phyloP scores from a whole-genome alignment of 2,329 filamentous ascomycete genomes.

The Aureobasidium sp. region DNA sequence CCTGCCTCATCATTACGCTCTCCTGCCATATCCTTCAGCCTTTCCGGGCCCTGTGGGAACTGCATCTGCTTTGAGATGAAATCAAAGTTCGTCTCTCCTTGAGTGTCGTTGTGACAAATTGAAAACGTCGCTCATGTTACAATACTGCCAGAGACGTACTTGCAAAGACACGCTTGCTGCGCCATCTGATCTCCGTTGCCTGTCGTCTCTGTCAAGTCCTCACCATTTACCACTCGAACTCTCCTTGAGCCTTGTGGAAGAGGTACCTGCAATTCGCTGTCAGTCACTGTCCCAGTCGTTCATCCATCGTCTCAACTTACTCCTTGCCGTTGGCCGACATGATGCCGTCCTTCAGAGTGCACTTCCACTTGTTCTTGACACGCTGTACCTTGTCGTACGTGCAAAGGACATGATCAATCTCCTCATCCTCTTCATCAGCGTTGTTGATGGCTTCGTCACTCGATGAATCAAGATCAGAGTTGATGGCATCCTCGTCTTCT shows the following conservation, averaged over 20 bases:
- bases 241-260: constrained; percentile 94
- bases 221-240: constrained; percentile 80
- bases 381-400: constrained; percentile 99
- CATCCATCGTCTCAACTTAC: constrained; percentile 34
- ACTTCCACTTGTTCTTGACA: constrained; percentile 98
- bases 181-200: neutral
- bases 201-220: neutral
- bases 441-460: constrained; percentile 57
- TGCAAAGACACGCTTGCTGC: neutral
- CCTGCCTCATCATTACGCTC: neutral
- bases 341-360: constrained; percentile 92
- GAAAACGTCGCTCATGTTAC: neutral
- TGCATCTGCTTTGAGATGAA: neutral
- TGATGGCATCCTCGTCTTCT: constrained; percentile 87
- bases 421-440: constrained; percentile 78
- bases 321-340: constrained; percentile 90
- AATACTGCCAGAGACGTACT: neutral
- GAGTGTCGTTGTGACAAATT: neutral
- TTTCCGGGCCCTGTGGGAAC: neutral
- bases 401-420: constrained; percentile 87
- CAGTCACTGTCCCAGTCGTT: neutral
- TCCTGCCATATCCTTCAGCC: neutral
- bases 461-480: constrained; percentile 95
- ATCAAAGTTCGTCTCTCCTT: neutral
- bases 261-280: constrained; percentile 56